Evolutionary conservation across 352 stramenopile genomes (phyloP).

Genomic region (Pythium rhizo-oryzae): DNA sequence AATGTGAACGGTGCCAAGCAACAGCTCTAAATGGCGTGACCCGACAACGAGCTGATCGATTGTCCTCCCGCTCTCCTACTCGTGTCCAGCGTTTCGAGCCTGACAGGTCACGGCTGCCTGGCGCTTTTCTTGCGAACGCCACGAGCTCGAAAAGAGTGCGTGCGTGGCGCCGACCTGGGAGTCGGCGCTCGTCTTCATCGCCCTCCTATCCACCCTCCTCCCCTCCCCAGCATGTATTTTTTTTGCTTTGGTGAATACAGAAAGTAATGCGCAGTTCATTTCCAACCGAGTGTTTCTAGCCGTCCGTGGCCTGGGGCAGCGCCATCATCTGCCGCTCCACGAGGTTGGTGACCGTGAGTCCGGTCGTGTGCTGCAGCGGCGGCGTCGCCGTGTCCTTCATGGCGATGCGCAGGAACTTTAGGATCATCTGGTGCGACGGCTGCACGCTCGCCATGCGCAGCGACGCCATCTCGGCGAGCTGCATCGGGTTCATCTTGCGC

Average conservation of each 20-base stretch:
- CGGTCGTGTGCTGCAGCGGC: conserved; percentile 74
- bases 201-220: too few species aligned
- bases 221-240: conserved; percentile 10
- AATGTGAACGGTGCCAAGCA: conserved; percentile 6
- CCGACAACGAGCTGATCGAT: too few species aligned
- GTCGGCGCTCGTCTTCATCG: too few species aligned
- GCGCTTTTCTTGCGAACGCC: too few species aligned
- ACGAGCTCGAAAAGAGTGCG: too few species aligned
- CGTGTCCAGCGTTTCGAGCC: too few species aligned
- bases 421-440: conserved; percentile 85
- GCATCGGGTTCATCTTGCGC: conserved; percentile 68
- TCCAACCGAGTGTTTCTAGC: not conserved
- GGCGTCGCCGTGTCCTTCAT: conserved; percentile 79
- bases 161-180: too few species aligned
- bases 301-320: conserved; percentile 34
- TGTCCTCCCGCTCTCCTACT: too few species aligned
- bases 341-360: conserved; percentile 66
- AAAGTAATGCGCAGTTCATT: not conserved
- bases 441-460: conserved; percentile 77
- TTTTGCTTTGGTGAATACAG: conserved; percentile 13
- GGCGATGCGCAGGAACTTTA: conserved; percentile 76
- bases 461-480: conserved; percentile 75
- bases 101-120: too few species aligned
- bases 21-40: conserved; percentile 7
- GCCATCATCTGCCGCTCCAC: conserved; percentile 65